A percentile compares a stretch with the other conserved stretches of the same genome.
These are phyloP conservation scores for Moesziomyces sp. DNA, from an alignment of 1,284 basidiomycete species.

Conservation along the genomic window DNA sequence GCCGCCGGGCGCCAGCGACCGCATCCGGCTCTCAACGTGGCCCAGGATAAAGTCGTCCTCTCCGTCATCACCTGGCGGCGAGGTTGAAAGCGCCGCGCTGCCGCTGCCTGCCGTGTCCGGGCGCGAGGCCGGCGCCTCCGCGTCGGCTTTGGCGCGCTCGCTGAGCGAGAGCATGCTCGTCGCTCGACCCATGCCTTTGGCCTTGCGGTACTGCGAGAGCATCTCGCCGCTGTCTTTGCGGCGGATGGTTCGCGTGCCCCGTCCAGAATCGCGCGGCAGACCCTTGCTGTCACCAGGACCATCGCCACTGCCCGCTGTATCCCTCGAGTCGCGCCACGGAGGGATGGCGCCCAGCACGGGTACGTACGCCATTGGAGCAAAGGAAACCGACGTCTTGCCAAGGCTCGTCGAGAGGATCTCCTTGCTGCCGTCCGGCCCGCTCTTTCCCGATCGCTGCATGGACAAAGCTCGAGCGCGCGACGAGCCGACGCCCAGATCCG, in stretches of 20 bases:
- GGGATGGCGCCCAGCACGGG: slow-evolving; percentile 46
- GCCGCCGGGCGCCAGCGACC: slow-evolving; percentile 17
- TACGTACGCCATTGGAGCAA: slow-evolving; percentile 39
- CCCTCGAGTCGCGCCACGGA: slow-evolving; percentile 7
- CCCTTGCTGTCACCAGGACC: no score
- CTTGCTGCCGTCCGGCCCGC: slow-evolving; percentile 24
- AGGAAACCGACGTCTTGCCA: slow-evolving; percentile 28
- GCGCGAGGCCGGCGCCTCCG: slow-evolving; percentile 10
- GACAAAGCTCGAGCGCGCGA: slow-evolving; percentile 18
- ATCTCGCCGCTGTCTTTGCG: slow-evolving; percentile 61
- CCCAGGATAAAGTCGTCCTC: slow-evolving; percentile 43
- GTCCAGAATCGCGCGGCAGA: no score
- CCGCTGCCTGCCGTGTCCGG: slow-evolving; percentile 15
- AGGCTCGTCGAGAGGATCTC: slow-evolving; percentile 32
- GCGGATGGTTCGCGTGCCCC: slow-evolving; percentile 18
- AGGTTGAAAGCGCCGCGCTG: slow-evolving; percentile 11
- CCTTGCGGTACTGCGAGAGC: slow-evolving; percentile 62
- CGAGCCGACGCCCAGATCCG: slow-evolving; percentile 11
- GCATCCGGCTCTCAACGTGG: slow-evolving; percentile 31
- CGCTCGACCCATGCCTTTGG: slow-evolving; percentile 43
- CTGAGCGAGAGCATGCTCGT: slow-evolving; percentile 47
- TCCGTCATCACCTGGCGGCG: slow-evolving; percentile 7
- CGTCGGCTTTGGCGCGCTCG: slow-evolving; percentile 38
- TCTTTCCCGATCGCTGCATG: slow-evolving; percentile 19
- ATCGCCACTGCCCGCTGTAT: no score